phyloP scores from a whole-genome alignment of 306 rosid genomes.

The Senna tora region DNA sequence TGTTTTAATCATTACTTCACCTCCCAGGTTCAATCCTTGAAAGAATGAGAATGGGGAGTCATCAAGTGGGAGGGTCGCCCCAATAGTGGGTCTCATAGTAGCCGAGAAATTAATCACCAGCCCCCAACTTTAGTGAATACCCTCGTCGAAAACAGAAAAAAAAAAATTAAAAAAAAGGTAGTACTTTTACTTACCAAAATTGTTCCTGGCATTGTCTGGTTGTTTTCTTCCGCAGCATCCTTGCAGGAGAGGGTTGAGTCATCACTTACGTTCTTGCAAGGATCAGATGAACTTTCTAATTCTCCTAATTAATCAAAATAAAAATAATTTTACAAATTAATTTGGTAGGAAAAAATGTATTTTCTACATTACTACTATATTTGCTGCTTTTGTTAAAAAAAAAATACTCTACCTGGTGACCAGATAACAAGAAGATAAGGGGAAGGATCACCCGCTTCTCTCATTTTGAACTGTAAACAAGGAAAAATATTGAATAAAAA shows the following conservation, averaged over 20 bases:
- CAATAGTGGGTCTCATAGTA: too few species aligned
- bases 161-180: too few species aligned
- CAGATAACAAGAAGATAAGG: slow-evolving; percentile 60
- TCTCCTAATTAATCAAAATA: slow-evolving; percentile 30
- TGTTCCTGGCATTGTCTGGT: slow-evolving; percentile 58
- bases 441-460: slow-evolving; percentile 48
- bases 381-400: neutral
- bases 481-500: neutral
- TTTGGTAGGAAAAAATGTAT: neutral
- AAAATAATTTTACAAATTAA: neutral
- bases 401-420: slow-evolving; percentile 52
- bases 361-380: neutral
- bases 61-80: too few species aligned
- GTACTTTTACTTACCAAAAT: slow-evolving; percentile 55
- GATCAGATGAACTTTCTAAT: slow-evolving; percentile 23
- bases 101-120: too few species aligned
- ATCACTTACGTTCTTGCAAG: neutral
- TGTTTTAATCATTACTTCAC: too few species aligned
- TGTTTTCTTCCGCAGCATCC: slow-evolving; percentile 28
- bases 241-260: neutral
- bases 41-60: too few species aligned
- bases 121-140: too few species aligned
- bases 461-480: slow-evolving; percentile 43
- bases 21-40: too few species aligned
- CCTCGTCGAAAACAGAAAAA: too few species aligned